Percentiles rank a stretch among this genome's conserved stretches.
phyloP scores from a whole-genome alignment of 2,329 filamentous ascomycete species.

The Fusarium solani-melongenae region DNA sequence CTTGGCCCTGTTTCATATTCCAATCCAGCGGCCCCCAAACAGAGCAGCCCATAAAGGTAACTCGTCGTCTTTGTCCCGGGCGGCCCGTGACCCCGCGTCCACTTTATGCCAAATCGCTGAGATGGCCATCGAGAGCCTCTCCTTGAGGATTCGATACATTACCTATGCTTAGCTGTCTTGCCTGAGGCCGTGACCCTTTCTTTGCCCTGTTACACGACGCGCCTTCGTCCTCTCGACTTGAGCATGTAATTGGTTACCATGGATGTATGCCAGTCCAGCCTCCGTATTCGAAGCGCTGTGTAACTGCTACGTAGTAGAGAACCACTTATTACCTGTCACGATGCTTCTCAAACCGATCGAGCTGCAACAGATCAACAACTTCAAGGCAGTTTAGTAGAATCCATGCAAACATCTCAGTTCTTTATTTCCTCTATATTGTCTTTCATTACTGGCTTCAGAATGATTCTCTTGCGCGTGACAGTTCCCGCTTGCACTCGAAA shows the following conservation, averaged over 20 bases:
- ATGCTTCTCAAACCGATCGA: not conserved
- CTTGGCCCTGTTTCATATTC: conserved; percentile 23
- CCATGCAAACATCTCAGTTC: conserved; percentile 19
- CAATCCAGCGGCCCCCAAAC: conserved; percentile 7
- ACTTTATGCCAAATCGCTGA: not conserved
- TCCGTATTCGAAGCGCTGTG: not conserved
- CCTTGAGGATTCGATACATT: not conserved
- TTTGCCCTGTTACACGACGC: not conserved
- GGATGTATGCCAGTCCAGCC: not conserved
- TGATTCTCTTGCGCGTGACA: conserved; percentile 23
- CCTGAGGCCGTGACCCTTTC: not conserved
- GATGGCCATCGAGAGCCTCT: not conserved
- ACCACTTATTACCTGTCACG: not conserved
- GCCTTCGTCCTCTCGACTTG: not conserved
- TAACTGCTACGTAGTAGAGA: not conserved
- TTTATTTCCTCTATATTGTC: conserved; percentile 37
- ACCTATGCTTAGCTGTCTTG: not conserved
- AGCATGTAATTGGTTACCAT: not conserved
- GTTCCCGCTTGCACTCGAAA: conserved; percentile 33
- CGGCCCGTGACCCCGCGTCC: not conserved
- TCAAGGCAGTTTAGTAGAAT: not conserved
- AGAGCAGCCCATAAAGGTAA: not conserved
- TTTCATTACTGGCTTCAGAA: conserved; percentile 27
- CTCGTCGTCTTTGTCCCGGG: not conserved
- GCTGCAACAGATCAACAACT: not conserved